Evolutionary conservation across 192 early-diverging fungal species (phyloP), one percentile per base, ranked within the genome.

Genomic region (Cetraspora pellucida): DNA sequence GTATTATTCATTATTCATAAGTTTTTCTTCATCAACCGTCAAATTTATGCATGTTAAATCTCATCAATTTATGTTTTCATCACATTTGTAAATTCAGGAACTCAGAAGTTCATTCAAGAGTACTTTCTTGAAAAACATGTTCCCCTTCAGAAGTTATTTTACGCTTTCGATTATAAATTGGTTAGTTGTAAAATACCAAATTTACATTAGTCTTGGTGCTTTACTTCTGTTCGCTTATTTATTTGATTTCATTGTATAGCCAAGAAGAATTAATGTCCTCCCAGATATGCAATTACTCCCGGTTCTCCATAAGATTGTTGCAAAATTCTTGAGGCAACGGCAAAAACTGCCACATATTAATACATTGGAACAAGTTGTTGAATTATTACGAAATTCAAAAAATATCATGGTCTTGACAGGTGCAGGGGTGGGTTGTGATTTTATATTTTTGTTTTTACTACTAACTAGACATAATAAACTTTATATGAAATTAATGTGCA

Each of bases 371-470:
- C 86, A 93, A 44, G 92, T 91, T 10, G 83, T 90, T 0, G 79
- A 85, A 2, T 75, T 94, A n/a, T 60, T 95, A 1, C 72, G 80
- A 27, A 73, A 75, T 14, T 83, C 90, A 3, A 82, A 85, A 66
- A 91, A 91, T 19, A 96, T 98, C 47, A 88, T 98, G 90, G 91
- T 98, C 16, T 84, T 98, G 64, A 96, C 95, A 1, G 96, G 96
- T 10, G 94, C 94, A 8, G 93, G 95, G 14, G 92, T 89, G 3
- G n/a, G 80, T 77, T 16, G 37, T 17, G 37, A 19, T 37, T 69
- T 69, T 27, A 69, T 63, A 63, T 60, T 37, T 37, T 37, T 37
- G 3, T 7, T 37, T 37, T 37, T 37, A 37, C 37, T 37, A 37
- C 37, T 37, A 37, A 31, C 25, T 45, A 25, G 5, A 50, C 23